A percentile compares a stretch with the other conserved stretches of the same genome.
phyloP scores from a whole-genome alignment of 768 basidiomycete species.

The Dictyophora rubrovolvata region DNA sequence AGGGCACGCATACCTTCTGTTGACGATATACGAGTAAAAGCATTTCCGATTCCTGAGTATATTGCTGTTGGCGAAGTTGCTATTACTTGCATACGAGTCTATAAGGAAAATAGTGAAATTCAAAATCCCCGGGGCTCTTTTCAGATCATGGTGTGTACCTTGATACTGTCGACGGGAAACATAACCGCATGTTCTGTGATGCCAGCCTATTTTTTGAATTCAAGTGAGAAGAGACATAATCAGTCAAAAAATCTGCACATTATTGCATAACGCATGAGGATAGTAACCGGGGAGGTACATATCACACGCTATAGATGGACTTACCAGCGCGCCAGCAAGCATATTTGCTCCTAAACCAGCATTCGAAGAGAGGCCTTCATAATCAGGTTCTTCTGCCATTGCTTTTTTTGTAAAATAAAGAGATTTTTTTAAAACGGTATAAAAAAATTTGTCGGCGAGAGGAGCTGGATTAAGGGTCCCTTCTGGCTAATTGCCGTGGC shows the following conservation, averaged over 20 bases:
- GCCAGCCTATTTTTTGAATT: conserved; percentile 56
- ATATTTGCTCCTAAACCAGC: conserved; percentile 84
- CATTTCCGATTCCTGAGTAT: conserved; percentile 85
- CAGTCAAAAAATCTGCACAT: neutral
- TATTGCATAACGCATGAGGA: neutral
- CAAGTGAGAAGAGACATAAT: neutral
- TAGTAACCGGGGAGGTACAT: neutral
- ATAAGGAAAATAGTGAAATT: neutral
- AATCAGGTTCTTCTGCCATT: conserved; percentile 45
- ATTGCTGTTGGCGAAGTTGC: conserved; percentile 75
- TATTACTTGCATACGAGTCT: conserved; percentile 99
- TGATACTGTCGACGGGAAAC: conserved; percentile 97
- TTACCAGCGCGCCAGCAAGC: conserved; percentile 90
- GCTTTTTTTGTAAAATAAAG: neutral
- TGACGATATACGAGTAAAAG: conserved; percentile 83
- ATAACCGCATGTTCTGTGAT: conserved; percentile 99
- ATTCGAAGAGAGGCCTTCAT: conserved; percentile 63
- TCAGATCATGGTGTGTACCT: conserved; percentile 42
- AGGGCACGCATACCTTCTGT: conserved; percentile 86
- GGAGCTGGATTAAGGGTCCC: neutral
- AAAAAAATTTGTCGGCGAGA: neutral
- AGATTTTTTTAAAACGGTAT: neutral
- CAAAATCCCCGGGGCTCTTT: neutral
- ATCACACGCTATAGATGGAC: conserved; percentile 23
- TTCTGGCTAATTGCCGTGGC: neutral